Percentiles rank a stretch among this genome's conserved stretches.
These are phyloP conservation scores for Picocystis sp. DNA, from an alignment of 163 green algal genomes.

Conservation along the genomic window DNA sequence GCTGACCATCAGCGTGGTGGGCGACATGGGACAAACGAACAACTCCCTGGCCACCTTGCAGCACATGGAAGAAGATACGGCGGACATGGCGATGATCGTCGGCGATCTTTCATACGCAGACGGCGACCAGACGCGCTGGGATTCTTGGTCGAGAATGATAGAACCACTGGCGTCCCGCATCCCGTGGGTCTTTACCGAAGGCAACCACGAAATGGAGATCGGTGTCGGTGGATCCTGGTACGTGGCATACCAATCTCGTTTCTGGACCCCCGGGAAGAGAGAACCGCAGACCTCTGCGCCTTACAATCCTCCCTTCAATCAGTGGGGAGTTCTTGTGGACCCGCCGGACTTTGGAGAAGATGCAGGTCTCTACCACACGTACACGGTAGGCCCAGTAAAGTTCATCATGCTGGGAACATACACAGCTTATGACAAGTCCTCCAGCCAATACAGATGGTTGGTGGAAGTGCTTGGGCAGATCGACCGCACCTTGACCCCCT, in stretches of 20 bases:
- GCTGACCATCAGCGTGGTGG: constrained; percentile 24
- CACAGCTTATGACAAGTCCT: constrained; percentile 20
- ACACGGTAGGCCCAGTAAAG: constrained; percentile 39
- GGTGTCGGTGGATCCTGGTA: constrained; percentile 17
- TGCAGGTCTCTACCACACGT: constrained; percentile 40
- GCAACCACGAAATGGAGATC: constrained; percentile 53
- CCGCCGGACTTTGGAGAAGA: constrained; percentile 1
- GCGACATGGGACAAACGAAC: constrained; percentile 53
- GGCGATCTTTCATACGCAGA: constrained; percentile 65
- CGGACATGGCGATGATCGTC: constrained; percentile 30
- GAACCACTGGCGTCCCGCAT: constrained; percentile 6
- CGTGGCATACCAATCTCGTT: constrained; percentile 35
- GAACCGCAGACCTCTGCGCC: constrained; percentile 18
- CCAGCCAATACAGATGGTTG: constrained; percentile 45
- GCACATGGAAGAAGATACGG: constrained; percentile 23
- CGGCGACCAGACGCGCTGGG: constrained; percentile 48
- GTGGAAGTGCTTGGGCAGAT: constrained; percentile 35
- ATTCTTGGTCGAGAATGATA: constrained; percentile 13
- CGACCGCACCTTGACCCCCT: constrained; percentile 47
- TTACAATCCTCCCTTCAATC: constrained; percentile 2
- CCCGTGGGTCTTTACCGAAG: constrained; percentile 32
- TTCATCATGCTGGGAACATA: constrained; percentile 52
- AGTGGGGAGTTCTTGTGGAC: constrained; percentile 1
- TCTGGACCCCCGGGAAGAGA: constrained; percentile 21
- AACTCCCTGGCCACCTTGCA: constrained; percentile 42